phyloP scores from a whole-genome alignment of 495 filamentous ascomycete genomes.

The Bathelium albidoporum region DNA sequence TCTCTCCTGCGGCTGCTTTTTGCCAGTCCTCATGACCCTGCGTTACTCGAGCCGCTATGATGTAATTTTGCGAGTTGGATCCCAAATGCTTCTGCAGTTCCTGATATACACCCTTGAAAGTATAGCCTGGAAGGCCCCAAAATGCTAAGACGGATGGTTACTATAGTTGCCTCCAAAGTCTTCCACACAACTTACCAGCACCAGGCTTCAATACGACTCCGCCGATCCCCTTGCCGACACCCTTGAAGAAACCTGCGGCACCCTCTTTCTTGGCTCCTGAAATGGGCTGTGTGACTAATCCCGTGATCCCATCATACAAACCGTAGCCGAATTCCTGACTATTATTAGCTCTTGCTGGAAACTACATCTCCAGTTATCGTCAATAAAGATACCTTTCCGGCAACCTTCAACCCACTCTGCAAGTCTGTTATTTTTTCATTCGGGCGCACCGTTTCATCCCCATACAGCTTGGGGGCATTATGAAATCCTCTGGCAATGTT shows the following conservation, averaged over 20 bases:
- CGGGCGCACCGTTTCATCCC: conserved; percentile 60
- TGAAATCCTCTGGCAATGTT: conserved; percentile 75
- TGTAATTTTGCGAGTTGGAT: conserved; percentile 56
- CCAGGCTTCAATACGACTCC: conserved; percentile 60
- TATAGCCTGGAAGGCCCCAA: conserved; percentile 61
- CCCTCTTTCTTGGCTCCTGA: conserved; percentile 60
- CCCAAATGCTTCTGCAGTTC: conserved; percentile 56
- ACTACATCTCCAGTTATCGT: not conserved
- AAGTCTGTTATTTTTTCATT: conserved; percentile 61
- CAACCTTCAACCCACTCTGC: conserved; percentile 49
- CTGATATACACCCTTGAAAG: conserved; percentile 65
- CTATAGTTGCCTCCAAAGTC: conserved; percentile 1
- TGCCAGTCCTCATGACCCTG: conserved; percentile 59
- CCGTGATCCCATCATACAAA: conserved; percentile 54
- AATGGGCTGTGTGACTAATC: conserved; percentile 59
- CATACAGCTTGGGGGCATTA: conserved; percentile 70
- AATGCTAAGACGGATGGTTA: conserved; percentile 28
- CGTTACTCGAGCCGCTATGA: conserved; percentile 57
- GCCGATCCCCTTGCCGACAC: conserved; percentile 64
- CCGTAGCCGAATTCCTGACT: conserved; percentile 16
- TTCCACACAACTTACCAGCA: conserved; percentile 35
- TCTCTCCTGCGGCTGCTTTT: conserved; percentile 40
- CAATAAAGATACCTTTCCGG: conserved; percentile 17
- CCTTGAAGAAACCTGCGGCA: conserved; percentile 58
- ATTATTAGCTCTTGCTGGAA: not conserved